Evolutionary conservation across 352 stramenopile genomes (phyloP).

Genomic region (Globisporangium ultimum): DNA sequence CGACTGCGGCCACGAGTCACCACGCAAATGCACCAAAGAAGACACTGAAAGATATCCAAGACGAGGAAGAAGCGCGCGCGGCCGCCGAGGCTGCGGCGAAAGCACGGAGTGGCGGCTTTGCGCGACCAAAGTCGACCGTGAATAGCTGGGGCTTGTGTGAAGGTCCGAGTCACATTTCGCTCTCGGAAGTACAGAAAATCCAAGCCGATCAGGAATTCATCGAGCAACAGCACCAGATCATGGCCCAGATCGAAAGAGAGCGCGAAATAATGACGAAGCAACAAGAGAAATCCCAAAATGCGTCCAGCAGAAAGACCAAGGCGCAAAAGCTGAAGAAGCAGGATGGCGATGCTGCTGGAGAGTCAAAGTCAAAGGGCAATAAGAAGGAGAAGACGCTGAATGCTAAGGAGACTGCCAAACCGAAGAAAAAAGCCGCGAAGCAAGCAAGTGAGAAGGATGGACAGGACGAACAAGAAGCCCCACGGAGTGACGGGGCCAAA

Average conservation of each 20-base stretch:
- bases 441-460: no score
- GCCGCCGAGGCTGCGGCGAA: slow-evolving; percentile 45
- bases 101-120: slow-evolving; percentile 28
- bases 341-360: no score
- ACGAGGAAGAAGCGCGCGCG: slow-evolving; percentile 46
- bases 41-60: slow-evolving; percentile 64
- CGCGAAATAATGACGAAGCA: no score
- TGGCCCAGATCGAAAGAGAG: slow-evolving; percentile 47
- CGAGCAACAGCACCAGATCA: slow-evolving; percentile 62
- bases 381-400: no score
- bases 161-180: slow-evolving; percentile 40
- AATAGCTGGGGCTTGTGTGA: slow-evolving; percentile 71
- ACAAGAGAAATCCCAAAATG: no score
- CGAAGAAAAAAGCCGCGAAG: no score
- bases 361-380: no score
- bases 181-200: slow-evolving; percentile 58
- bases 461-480: no score
- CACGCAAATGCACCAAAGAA: slow-evolving; percentile 19
- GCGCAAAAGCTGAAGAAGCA: no score
- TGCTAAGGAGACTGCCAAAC: no score
- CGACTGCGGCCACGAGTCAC: neutral
- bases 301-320: no score
- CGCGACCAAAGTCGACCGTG: slow-evolving; percentile 40
- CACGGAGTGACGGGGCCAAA: no score
- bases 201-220: slow-evolving; percentile 63